Base-by-base conservation (phyloP, 768 basidiomycete species). In the Hygrophorus pudorinus region DNA sequence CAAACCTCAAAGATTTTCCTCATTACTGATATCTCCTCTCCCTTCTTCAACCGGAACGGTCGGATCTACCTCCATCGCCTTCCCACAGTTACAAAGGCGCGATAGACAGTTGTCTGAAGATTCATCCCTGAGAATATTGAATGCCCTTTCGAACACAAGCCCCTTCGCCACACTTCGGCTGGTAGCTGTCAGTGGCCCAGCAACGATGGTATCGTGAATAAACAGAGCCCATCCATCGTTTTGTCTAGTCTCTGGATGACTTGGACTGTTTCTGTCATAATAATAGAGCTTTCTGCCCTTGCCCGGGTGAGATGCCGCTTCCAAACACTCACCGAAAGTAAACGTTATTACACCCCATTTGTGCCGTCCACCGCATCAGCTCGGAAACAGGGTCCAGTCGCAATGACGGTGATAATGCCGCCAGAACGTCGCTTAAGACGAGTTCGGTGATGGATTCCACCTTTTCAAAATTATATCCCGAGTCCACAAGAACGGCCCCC, bases 401-500 rank as follows among this genome's bases (percentile, higher is more conserved):
- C 46, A 85, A 59, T 24, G 72, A 67, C 1, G 81, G 80, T 0
- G 70, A 71, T 13, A 91, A 64, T 1, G 66, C 65, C 5, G 63
- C 70, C 21, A 93, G 59, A 2, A 91, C 65, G 33, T 85, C 84
- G 18, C 67, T 66, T 77, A 92, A 82, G 16, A 79, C 62, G 35
- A 65, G 51, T 57, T 81, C 75, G 16, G 80, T 71, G 13, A 89
- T 68, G 0, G 65, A 65, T 12, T 73, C 72, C 3, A 79, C 76
- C 47, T 68, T 75, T 41, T 88, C 85, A 48, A 85, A 79, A 50
- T 87, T 63, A 55, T 81, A 87, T 4, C 72, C 78, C 4, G 78
- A 75, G 61, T 94, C 91, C 34, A 93, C 73, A 21, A 94, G 72
- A 14, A 94, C 67, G 2, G 87, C 89, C 1, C 88, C 91, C 28